Evolutionary conservation across 2,329 filamentous ascomycete genomes (phyloP), one percentile per base, ranked within the genome.

Genomic region (Aphanocladium album): DNA sequence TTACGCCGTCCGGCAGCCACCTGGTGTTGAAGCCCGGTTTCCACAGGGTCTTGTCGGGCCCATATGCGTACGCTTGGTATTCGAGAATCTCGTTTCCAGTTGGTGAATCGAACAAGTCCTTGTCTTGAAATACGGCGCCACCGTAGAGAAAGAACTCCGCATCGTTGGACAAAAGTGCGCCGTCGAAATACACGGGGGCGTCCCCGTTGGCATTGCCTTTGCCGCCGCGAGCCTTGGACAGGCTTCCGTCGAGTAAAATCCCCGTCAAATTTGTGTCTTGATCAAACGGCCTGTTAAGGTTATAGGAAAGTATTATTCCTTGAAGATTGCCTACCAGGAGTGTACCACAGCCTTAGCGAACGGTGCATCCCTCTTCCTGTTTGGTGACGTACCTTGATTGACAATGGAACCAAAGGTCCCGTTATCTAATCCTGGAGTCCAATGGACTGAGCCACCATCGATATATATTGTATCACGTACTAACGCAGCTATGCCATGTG

Each of bases 151-250:
- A 86, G 66, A 86, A 85, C 62, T 88, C 80, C 53, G 80, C 73
- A 61, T 89, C 76, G 65, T 89, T 90, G 52, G 79, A 80, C 35
- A 91, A 80, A 74, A 90, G 82, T 8, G 77, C 83, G 2, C 88
- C 88, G 62, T 89, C 86, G 17, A 77, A 63, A 63, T 82, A 88
- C 64, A 82, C 82, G 0, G 85, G 84, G 0, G 79, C 77, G 49
- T 80, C 62, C 63, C 82, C 82, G 63, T 80, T 83, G 35, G 76
- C 76, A 19, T 79, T 83, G n/a, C 78, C 78, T 3, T 71, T 71
- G 3, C 76, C 76, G 7, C 79, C 76, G 0, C 70, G 62, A 0
- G 76, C 77, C 63, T 85, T 87, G 2, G 78, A 74, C 41, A 83
- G 68, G 0, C 69, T 73, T 1, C 71, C 69, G 8, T 71, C 64